Evolutionary conservation across 768 basidiomycete genomes (phyloP).

Genomic region (Phylloporus scabripes): DNA sequence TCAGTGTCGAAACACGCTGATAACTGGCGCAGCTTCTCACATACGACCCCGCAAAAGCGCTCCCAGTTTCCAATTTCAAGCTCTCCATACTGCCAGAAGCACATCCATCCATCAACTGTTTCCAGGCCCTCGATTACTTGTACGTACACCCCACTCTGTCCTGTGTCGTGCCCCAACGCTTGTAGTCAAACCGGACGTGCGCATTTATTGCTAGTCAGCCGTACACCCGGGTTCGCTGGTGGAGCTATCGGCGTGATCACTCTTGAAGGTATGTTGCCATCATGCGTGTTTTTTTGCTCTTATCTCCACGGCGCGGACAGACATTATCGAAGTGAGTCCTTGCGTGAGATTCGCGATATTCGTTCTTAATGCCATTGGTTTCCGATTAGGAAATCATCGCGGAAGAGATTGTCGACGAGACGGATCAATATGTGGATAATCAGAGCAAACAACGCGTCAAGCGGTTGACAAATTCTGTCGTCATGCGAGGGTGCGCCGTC

Average conservation of each 20-base stretch:
- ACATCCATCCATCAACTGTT: slow-evolving; percentile 81
- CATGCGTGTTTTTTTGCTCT: not conserved
- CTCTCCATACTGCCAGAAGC: slow-evolving; percentile 90
- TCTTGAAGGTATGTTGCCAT: slow-evolving; percentile 56
- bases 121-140: slow-evolving; percentile 95
- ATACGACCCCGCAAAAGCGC: slow-evolving; percentile 79
- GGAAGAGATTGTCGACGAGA: slow-evolving; percentile 95
- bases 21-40: slow-evolving; percentile 58
- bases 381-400: slow-evolving; percentile 79
- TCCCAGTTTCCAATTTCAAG: slow-evolving; percentile 68
- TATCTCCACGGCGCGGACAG: slow-evolving; percentile 28
- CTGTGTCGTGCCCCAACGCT: not conserved
- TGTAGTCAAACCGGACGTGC: slow-evolving; percentile 92
- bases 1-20: slow-evolving; percentile 34
- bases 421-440: slow-evolving; percentile 86
- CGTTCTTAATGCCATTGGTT: not conserved
- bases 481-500: slow-evolving; percentile 65
- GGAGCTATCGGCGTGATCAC: slow-evolving; percentile 92
- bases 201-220: slow-evolving; percentile 82
- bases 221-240: slow-evolving; percentile 73
- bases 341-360: slow-evolving; percentile 4
- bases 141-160: slow-evolving; percentile 27
- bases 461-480: slow-evolving; percentile 62
- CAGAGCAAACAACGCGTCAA: slow-evolving; percentile 70
- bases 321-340: slow-evolving; percentile 61